Evolutionary conservation across 257 asterid species (phyloP), one percentile per base, ranked within the genome.

Genomic region (Nicotiana tabacum): DNA sequence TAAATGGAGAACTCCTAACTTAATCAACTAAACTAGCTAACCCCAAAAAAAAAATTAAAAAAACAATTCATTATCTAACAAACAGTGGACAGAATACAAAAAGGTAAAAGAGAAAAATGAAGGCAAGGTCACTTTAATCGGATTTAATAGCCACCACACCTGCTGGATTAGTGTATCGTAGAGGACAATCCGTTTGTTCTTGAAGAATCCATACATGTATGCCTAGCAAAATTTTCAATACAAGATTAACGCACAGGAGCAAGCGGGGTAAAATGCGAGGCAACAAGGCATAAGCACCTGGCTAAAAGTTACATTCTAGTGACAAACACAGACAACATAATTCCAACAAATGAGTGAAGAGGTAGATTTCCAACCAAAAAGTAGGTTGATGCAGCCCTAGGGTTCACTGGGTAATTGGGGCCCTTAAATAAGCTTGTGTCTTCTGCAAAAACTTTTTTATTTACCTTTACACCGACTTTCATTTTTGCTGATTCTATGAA

Each of bases 121-220:
- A 64, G 64, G 61, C 33, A 60, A 57, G 27, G 6, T 48, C 67
- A 66, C 68, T 81, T 13, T 77, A n/a, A 43, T 32, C 27, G 72
- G 83, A 0, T 77, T 65, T 3, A 77, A 61, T 77, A 57, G 16
- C 72, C 58, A 62, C 67, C 85, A 69, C 87, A 95, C 99, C 99
- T 95, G 99, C 87, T 94, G 98, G 85, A 95, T 88, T 87, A 95
- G 88, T 55, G 99, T 95, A 89, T 95, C 99, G 39, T 92, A 95
- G 76, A 95, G 98, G 80, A 95, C 99, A 77, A 95, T 94, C 27
- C 97, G 87, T 83, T 95, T 94, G 90, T 94, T 95, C 78, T 95
- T 92, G 84, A 92, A 91, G 88, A 95, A 94, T 29, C 99, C 99
- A 81, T 94, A 95, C 98, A 95, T 92, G 92, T 95, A 95, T 24